Evolutionary conservation across 2,329 filamentous ascomycete genomes (phyloP).

Genomic region (Neonectria hederae): DNA sequence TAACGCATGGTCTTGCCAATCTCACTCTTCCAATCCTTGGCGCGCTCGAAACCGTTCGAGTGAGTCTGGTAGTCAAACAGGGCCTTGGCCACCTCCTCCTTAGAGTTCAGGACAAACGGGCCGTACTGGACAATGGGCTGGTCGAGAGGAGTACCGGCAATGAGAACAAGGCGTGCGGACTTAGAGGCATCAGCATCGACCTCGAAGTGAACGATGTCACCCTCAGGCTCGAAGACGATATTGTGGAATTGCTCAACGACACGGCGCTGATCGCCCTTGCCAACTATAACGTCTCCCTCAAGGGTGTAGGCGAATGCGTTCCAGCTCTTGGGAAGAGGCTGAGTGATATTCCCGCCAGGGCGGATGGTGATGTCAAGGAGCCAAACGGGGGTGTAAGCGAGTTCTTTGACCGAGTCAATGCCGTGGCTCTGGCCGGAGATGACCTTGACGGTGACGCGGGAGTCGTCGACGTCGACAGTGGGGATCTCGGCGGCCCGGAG

Average conservation of each 20-base stretch:
- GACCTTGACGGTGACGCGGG: constrained; percentile 83
- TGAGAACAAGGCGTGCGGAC: constrained; percentile 68
- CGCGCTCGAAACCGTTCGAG: constrained; percentile 82
- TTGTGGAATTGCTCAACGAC: constrained; percentile 81
- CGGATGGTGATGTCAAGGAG: constrained; percentile 83
- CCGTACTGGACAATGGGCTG: constrained; percentile 86
- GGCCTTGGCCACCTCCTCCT: constrained; percentile 79
- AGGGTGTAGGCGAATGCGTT: constrained; percentile 91
- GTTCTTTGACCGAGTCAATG: constrained; percentile 85
- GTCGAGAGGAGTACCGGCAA: constrained; percentile 82
- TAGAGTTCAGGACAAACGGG: constrained; percentile 79
- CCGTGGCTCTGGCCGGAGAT: constrained; percentile 88
- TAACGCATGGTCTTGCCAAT: constrained; percentile 80
- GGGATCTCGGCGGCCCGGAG: constrained; percentile 83
- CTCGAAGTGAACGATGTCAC: constrained; percentile 77
- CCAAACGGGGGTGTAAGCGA: constrained; percentile 98
- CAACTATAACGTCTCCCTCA: constrained; percentile 75
- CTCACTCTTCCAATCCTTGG: constrained; percentile 82
- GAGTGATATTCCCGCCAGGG: constrained; percentile 80
- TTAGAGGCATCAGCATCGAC: constrained; percentile 73
- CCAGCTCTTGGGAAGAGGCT: constrained; percentile 82
- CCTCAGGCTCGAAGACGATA: constrained; percentile 83
- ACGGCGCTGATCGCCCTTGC: constrained; percentile 59
- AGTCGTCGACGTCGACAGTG: constrained; percentile 73
- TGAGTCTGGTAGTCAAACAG: constrained; percentile 78